These are phyloP conservation scores for Brassica juncea DNA, from an alignment of 345 rosid genomes.

Conservation along the genomic window DNA sequence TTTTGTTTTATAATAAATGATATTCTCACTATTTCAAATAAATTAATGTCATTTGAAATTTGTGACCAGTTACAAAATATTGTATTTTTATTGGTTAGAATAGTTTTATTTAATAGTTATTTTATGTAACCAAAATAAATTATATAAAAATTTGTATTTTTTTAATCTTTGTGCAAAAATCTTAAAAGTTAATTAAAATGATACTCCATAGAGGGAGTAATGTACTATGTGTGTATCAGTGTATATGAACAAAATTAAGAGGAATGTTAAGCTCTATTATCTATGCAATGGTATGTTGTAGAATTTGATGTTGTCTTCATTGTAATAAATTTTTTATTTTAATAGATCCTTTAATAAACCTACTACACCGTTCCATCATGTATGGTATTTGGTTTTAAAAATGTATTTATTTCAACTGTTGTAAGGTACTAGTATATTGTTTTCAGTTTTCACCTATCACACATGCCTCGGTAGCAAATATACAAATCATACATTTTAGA, in stretches of 20 bases:
- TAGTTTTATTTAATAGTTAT: too few relatives aligned
- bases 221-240: background rate
- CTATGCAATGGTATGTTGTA: background rate
- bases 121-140: too few relatives aligned
- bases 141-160: too few relatives aligned
- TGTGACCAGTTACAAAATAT: too few relatives aligned
- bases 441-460: constrained; percentile 13
- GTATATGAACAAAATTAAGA: background rate
- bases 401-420: background rate
- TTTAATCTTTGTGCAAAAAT: too few relatives aligned
- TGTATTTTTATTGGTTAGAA: too few relatives aligned
- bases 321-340: background rate
- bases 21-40: too few relatives aligned
- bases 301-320: background rate
- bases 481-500: constrained; percentile 6
- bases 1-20: too few relatives aligned
- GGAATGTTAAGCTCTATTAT: background rate
- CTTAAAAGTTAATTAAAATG: too few relatives aligned
- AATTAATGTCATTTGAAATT: too few relatives aligned
- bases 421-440: background rate
- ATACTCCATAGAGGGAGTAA: too few relatives aligned
- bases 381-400: background rate
- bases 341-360: background rate
- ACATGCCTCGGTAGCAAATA: background rate
- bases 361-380: constrained; percentile 9